Evolutionary conservation across 75 land plant genomes (phyloP).

Genomic region (Cunninghamia lanceolata): DNA sequence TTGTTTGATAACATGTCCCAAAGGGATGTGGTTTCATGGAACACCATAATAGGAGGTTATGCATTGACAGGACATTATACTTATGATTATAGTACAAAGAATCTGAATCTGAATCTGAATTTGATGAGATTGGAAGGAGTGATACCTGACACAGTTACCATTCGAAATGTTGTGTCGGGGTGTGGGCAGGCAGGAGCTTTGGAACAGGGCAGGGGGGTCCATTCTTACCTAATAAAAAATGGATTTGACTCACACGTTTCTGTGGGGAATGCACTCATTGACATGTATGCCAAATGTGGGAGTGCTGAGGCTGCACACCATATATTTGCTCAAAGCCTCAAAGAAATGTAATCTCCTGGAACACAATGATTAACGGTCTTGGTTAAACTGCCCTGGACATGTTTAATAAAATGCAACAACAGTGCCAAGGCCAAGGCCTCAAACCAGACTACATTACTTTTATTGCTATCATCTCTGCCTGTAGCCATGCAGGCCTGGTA

Average conservation of each 20-base stretch:
- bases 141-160: constrained; percentile 32
- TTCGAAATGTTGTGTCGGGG: constrained; percentile 43
- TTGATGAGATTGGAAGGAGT: constrained; percentile 28
- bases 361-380: constrained; percentile 47
- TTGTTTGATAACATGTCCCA: constrained; percentile 1
- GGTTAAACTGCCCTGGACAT: constrained; percentile 9
- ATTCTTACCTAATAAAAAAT: constrained; percentile 32
- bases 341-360: constrained; percentile 70
- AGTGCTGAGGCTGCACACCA: constrained; percentile 30
- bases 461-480: constrained; percentile 7
- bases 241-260: constrained; percentile 40
- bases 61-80: constrained; percentile 4
- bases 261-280: constrained; percentile 49
- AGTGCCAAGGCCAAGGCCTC: background rate
- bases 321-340: constrained; percentile 41
- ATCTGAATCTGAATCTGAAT: constrained; percentile 23
- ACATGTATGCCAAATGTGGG: constrained; percentile 86
- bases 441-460: constrained; percentile 14
- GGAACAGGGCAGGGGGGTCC: constrained; percentile 45
- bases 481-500: constrained; percentile 15
- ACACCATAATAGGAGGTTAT: constrained; percentile 20
- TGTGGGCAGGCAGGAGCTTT: constrained; percentile 45
- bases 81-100: constrained; percentile 32
- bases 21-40: constrained; percentile 19
- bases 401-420: constrained; percentile 8